These are phyloP conservation scores for Microsporum audouinii DNA, from an alignment of 2,329 filamentous ascomycete species.

Conservation along the genomic window DNA sequence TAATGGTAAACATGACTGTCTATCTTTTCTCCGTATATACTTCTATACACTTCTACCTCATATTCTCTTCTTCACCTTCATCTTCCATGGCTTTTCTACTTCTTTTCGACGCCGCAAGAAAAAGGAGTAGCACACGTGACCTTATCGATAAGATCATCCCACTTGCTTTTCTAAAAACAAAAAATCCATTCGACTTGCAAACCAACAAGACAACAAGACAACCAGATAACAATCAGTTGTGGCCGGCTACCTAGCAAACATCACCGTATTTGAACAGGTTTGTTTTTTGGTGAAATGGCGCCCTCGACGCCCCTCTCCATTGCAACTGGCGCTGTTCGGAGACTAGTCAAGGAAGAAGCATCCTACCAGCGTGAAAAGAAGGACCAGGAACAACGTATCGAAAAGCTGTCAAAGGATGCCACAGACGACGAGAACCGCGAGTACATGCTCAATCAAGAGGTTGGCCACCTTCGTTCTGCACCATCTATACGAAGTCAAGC, in stretches of 20 bases:
- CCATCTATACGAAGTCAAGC: background rate
- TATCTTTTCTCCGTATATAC: background rate
- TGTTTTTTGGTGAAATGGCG: conserved; percentile 46
- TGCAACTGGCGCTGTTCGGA: conserved; percentile 64
- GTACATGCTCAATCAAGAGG: conserved; percentile 77
- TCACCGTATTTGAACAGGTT: background rate
- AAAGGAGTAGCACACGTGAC: background rate
- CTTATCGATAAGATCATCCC: background rate
- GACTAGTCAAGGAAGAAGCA: conserved; percentile 81
- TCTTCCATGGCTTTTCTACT: background rate
- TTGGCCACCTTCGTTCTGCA: conserved; percentile 31
- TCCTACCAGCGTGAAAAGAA: conserved; percentile 80
- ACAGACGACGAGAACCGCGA: conserved; percentile 62
- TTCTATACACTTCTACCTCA: no score
- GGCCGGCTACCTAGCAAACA: background rate
- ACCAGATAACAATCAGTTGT: background rate
- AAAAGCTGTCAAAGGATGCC: conserved; percentile 54
- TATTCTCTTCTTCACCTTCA: no score
- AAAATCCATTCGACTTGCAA: no score
- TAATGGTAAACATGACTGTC: background rate
- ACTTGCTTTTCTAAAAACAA: background rate
- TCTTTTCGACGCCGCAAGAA: background rate
- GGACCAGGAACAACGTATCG: conserved; percentile 60
- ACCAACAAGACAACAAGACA: no score
- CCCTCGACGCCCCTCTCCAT: conserved; percentile 66